These are phyloP conservation scores for Rhododendron kiyosumense DNA, from an alignment of 148 eudicot genomes.

Conservation along the genomic window DNA sequence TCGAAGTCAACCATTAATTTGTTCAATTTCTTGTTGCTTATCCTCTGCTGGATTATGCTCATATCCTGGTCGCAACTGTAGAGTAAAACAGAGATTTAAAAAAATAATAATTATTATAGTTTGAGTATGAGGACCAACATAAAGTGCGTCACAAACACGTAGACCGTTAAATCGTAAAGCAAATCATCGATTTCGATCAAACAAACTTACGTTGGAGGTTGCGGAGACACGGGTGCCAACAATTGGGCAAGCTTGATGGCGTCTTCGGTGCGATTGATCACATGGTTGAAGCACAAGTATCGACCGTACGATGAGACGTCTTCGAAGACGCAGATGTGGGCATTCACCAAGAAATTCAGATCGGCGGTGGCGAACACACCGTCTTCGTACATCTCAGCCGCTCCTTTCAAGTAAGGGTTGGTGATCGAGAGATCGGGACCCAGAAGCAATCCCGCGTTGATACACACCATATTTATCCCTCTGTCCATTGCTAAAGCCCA, in stretches of 20 bases:
- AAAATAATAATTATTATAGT: too few relatives aligned
- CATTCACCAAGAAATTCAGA: conserved; percentile 46
- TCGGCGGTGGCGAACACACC: conserved; percentile 58
- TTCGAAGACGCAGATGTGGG: conserved; percentile 47
- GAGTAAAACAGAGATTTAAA: background rate
- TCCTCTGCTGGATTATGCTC: conserved; percentile 42
- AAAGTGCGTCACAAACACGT: background rate
- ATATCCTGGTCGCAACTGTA: conserved; percentile 37
- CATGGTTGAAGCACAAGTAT: conserved; percentile 59
- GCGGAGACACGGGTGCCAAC: conserved; percentile 32
- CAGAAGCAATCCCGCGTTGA: conserved; percentile 50
- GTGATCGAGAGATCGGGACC: conserved; percentile 36
- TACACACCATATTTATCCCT: conserved; percentile 51
- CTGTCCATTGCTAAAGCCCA: conserved; percentile 86
- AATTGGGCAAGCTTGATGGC: conserved; percentile 45
- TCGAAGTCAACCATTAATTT: conserved; percentile 45
- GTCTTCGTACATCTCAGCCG: conserved; percentile 71
- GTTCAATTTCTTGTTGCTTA: conserved; percentile 61
- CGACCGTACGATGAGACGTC: conserved; percentile 57
- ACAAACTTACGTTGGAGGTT: conserved; percentile 32
- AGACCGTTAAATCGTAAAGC: background rate
- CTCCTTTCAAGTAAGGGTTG: conserved; percentile 62
- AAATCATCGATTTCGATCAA: background rate
- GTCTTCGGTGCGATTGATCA: conserved; percentile 37
- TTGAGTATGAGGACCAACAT: background rate